Base-by-base conservation (phyloP, 2,329 filamentous ascomycete genomes). In the Neofusicoccum parvum region DNA sequence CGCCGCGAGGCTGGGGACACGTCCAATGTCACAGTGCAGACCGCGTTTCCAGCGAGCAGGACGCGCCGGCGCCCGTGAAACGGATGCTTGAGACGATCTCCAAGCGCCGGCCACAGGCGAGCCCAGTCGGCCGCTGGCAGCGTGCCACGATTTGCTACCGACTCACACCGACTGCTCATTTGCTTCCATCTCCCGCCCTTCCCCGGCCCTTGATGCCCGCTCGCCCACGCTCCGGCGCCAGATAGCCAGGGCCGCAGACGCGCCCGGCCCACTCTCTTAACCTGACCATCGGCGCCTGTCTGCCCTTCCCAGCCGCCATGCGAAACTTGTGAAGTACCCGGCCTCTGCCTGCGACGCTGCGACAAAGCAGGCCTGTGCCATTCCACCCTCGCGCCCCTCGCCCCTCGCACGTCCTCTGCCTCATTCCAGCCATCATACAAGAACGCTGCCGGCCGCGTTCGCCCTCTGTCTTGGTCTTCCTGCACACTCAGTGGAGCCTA, bases 91-190 rank as follows among this genome's bases (percentile, higher is more conserved):
- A 36, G 56, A 34, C n/a, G 56, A 60, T 60, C 56, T 23, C 27
- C 54, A 60, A 60, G 56, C 56, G 43, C 56, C 56, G 56, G 56
- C 56, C 56, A 23, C 56, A 60, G 56, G 32, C 41, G n/a, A 36
- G 41, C 27, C 15, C 43, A 3, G 56, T 48, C 20, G 56, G 56
- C 56, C 56, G 56, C 56, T 60, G 56, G 56, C 56, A 48, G 56
- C 56, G 56, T 60, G 56, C 56, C 56, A 60, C 59, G 59, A 62
- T 51, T 50, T 62, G 59, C 41, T 64, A 49, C 48, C 62, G 37
- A 53, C 62, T 46, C 62, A 51, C 62, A 64, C 62, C 62, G 62
- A 64, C 62, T 51, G 46, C 62, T 17, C 62, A 51, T 54, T 51
- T 41, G 62, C 62, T 45, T 23, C 49, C 27, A 15, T 45, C 49